Evolutionary conservation across 805 yeast species (phyloP).

Genomic region (Debaryomyces castellii): DNA sequence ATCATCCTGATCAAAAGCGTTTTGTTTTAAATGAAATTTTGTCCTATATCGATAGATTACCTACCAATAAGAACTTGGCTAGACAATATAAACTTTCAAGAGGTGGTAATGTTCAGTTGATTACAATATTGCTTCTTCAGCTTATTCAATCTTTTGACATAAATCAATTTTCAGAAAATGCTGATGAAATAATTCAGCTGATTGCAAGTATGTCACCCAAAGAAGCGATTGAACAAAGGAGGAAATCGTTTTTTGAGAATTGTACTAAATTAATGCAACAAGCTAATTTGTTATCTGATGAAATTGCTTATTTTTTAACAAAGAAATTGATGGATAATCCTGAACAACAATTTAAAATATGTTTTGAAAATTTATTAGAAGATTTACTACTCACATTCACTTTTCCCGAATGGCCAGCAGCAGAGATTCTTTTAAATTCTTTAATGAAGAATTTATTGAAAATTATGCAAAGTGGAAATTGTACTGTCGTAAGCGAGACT

Average conservation of each 20-base stretch:
- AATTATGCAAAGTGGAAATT: constrained; percentile 37
- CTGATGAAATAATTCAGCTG: constrained; percentile 3
- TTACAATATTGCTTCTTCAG: constrained; percentile 45
- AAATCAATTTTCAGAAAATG: constrained; percentile 1
- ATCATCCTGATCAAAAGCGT: constrained; percentile 50
- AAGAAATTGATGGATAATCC: constrained; percentile 20
- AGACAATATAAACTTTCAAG: constrained; percentile 43
- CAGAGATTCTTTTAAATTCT: constrained; percentile 49
- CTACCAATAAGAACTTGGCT: constrained; percentile 43
- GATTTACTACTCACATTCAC: constrained; percentile 54
- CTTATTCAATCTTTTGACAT: constrained; percentile 41
- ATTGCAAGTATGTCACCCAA: background rate
- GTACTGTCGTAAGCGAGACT: constrained; percentile 44
- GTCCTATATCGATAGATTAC: constrained; percentile 48
- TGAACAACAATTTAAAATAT: constrained; percentile 27
- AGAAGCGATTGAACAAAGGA: constrained; percentile 4
- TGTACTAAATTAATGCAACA: background rate
- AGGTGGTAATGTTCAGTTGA: constrained; percentile 50
- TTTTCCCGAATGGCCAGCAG: constrained; percentile 62
- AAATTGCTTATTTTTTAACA: constrained; percentile 24
- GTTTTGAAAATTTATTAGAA: constrained; percentile 53
- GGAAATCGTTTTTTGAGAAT: constrained; percentile 1
- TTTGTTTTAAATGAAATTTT: constrained; percentile 64
- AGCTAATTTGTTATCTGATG: constrained; percentile 16
- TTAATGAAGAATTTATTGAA: constrained; percentile 44